Percentiles rank a stretch among this genome's conserved stretches.
phyloP scores from a whole-genome alignment of 2,329 filamentous ascomycete species.

The Cordyceps javanica region DNA sequence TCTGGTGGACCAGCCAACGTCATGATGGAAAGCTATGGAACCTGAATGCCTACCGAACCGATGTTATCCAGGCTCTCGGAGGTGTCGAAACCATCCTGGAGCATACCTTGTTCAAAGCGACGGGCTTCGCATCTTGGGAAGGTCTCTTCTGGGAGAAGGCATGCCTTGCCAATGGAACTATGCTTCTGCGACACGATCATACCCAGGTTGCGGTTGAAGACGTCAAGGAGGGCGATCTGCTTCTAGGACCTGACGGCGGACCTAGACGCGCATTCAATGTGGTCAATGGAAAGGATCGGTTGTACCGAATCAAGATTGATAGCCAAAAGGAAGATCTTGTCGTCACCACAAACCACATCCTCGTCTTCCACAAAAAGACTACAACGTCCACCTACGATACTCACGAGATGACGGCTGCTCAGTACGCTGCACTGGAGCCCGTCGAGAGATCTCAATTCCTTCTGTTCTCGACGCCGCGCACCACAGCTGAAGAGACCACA shows the following conservation, averaged over 20 bases:
- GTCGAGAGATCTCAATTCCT: slow-evolving; percentile 30
- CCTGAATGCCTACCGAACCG: slow-evolving; percentile 88
- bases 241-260: slow-evolving; percentile 42
- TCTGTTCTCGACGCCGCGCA: slow-evolving; percentile 28
- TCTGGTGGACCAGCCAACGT: slow-evolving; percentile 98
- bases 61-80: slow-evolving; percentile 92
- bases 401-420: slow-evolving; percentile 39
- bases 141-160: slow-evolving; percentile 85
- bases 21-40: slow-evolving; percentile 99
- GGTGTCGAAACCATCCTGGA: slow-evolving; percentile 98
- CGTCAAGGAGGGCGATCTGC: slow-evolving; percentile 41
- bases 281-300: slow-evolving; percentile 38
- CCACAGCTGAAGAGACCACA: background rate
- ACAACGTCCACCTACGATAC: slow-evolving; percentile 30
- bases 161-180: slow-evolving; percentile 36
- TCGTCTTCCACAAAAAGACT: slow-evolving; percentile 34
- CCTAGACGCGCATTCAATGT: slow-evolving; percentile 44
- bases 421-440: slow-evolving; percentile 34
- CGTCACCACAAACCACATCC: slow-evolving; percentile 42
- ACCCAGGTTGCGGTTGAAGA: slow-evolving; percentile 40
- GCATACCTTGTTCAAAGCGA: slow-evolving; percentile 94
- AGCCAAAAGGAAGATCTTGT: slow-evolving; percentile 39
- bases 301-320: slow-evolving; percentile 43
- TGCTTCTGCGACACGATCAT: slow-evolving; percentile 38
- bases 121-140: slow-evolving; percentile 95